Evolutionary conservation across 108 stramenopile genomes (phyloP).

Genomic region (Stephanodiscus triporus): DNA sequence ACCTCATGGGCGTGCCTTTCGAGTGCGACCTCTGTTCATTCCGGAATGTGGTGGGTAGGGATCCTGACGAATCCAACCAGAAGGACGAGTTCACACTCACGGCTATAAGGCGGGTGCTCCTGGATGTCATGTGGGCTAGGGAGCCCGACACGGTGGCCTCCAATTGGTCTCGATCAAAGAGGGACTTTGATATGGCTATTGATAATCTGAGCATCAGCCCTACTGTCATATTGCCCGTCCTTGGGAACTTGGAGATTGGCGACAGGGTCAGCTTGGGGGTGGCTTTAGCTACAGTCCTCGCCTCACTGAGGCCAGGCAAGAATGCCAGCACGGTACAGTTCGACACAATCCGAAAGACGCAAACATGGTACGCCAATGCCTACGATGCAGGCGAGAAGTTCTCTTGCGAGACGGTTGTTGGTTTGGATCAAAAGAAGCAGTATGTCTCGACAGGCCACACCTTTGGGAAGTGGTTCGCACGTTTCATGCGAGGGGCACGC

Average conservation of each 20-base stretch:
- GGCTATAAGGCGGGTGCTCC: constrained; percentile 37
- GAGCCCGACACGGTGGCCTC: constrained; percentile 41
- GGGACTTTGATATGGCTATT: neutral
- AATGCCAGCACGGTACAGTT: neutral
- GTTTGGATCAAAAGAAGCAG: neutral
- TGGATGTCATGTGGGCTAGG: neutral
- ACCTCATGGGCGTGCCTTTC: too few species aligned
- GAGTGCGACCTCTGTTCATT: too few species aligned
- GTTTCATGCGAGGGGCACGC: neutral
- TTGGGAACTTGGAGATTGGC: neutral
- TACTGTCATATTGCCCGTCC: neutral
- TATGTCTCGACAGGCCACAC: neutral
- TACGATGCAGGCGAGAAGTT: too few species aligned
- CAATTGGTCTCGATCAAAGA: neutral
- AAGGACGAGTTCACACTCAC: neutral
- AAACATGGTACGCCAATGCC: too few species aligned
- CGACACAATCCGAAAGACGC: neutral
- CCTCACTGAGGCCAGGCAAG: neutral
- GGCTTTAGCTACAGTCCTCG: neutral
- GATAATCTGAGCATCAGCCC: neutral
- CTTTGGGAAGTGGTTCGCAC: neutral
- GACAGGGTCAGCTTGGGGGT: neutral
- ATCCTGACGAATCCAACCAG: constrained; percentile 1
- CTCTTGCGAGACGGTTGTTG: too few species aligned
- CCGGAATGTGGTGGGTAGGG: constrained; percentile 27